Evolutionary conservation across 2,329 filamentous ascomycete genomes (phyloP), one percentile per base, ranked within the genome.

Genomic region (Monosporascus sp.): DNA sequence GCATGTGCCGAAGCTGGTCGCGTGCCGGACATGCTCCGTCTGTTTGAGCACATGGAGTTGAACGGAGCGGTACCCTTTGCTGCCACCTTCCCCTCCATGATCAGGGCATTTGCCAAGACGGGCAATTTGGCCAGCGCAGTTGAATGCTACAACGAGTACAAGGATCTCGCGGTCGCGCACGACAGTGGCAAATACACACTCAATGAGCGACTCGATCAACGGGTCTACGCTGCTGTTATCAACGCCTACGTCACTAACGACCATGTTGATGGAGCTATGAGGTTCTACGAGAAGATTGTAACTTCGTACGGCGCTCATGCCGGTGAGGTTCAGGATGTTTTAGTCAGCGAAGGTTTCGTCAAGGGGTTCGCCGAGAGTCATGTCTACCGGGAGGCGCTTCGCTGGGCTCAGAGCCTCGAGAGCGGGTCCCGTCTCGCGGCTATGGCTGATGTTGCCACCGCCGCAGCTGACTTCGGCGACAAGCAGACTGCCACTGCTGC

Each of bases 81-180:
- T 6, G 84, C 87, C 46, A 90, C 93, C 50, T 97, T 96, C 73
- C 88, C 91, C 1, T 82, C 87, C 19, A 96, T 99, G 90, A 97
- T 99, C 69, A 86, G 88, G n/a, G 91, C 92, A 0, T 97, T 96
- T 67, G 90, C 90, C 56, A 82, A 83, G 43, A 82, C 82, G 11
- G 89, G 91, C 49, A 91, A 97, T 67, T 75, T 97, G 45, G 80
- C 86, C 63, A 95, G 89, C 62, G 94, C 92, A 20, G 90, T 97
- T 7, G 91, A 96, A 69, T 91, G 91, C 72, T 99, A 97, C 74
- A 93, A 95, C 59, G 90, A 96, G 72, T 97, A 97, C 78, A 91
- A 91, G 66, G 83, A 84, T 46, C 78, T 97, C 43, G 92, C 93
- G n/a, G 84, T 97, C 50, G 85, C 87, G 40, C 83, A 94, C 67